phyloP scores from a whole-genome alignment of 768 basidiomycete genomes.

The Boletus pseudo-olivaceus region DNA sequence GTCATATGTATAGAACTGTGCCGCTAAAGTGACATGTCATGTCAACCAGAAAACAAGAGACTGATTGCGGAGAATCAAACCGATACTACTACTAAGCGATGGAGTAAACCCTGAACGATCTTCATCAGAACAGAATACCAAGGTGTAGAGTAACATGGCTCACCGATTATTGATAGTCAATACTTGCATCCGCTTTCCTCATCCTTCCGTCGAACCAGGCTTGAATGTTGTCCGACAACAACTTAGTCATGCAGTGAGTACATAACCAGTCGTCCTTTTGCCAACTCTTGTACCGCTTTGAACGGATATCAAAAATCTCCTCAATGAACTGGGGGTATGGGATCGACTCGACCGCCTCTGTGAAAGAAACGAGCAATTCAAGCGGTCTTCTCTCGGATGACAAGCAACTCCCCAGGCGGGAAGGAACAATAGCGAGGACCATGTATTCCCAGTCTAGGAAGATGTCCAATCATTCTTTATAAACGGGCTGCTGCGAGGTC shows the following conservation, averaged over 20 bases:
- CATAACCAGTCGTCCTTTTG: constrained; percentile 32
- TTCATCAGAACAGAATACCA: neutral
- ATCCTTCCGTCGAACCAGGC: constrained; percentile 11
- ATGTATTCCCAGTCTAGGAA: constrained; percentile 19
- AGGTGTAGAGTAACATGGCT: neutral
- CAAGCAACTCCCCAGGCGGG: constrained; percentile 1
- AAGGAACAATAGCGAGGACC: constrained; percentile 3
- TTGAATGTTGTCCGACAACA: constrained; percentile 14
- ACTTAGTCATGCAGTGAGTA: constrained; percentile 23
- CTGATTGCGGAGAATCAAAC: too few relatives aligned
- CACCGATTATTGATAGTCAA: neutral
- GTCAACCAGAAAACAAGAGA: neutral
- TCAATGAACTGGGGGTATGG: constrained; percentile 10
- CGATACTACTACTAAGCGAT: neutral
- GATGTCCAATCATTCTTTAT: neutral
- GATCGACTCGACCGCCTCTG: constrained; percentile 1
- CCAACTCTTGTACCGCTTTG: constrained; percentile 25
- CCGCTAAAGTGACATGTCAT: neutral
- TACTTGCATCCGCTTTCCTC: neutral
- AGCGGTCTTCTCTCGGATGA: constrained; percentile 4
- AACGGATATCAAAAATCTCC: constrained; percentile 19
- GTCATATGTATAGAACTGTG: neutral
- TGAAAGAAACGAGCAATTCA: constrained; percentile 2
- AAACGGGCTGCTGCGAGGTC: neutral
- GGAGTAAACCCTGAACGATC: too few relatives aligned